Base-by-base conservation (phyloP, 208 protist genomes). In the Trichomonas vaginalis region DNA sequence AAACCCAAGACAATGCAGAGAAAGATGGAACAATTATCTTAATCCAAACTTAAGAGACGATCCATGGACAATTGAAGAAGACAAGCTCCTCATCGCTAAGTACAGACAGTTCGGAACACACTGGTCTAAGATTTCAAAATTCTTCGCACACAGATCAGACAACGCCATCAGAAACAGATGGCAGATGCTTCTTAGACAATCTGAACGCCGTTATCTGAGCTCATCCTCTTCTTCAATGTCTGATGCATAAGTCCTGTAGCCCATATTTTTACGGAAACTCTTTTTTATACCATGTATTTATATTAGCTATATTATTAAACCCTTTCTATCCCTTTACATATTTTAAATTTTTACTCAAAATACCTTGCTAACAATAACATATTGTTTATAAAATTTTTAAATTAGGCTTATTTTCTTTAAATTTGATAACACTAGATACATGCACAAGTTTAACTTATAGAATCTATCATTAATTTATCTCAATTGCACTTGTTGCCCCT, bases 61-160 rank as follows among this genome's bases (percentile, higher is more conserved):
- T 17, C 82, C 82, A 45, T 88, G 82, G 82, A 88, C 82, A n/a
- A n/a, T n/a, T 46, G 82, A 88, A 88, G 82, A 88, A 48, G 82
- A 88, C 47, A 47, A 88, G 17, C 35, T 88, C 12, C 82, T 88
- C 37, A 40, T 45, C 1, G 8, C 14, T 9, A 88, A 88, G 32
- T 88, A 88, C 32, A n/a, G 14, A 47, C 40, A 88, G 17, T 47
- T 47, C 17, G 82, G 82, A 35, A 27, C 82, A 45, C 23, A 47
- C 8, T 88, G 82, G 82, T 21, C 23, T 42, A 88, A 88, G 40
- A 45, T 88, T 47, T 4, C 82, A 10, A 45, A 47, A 48, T 88
- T 88, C 40, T 88, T 88, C 37, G 40, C 12, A 37, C 23, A 88
- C 37, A 45, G 82, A 88, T 88, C 82, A 47, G 82, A 88, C 32